phyloP scores from a whole-genome alignment of 2,329 filamentous ascomycete species.

The Ramularia endophylla region DNA sequence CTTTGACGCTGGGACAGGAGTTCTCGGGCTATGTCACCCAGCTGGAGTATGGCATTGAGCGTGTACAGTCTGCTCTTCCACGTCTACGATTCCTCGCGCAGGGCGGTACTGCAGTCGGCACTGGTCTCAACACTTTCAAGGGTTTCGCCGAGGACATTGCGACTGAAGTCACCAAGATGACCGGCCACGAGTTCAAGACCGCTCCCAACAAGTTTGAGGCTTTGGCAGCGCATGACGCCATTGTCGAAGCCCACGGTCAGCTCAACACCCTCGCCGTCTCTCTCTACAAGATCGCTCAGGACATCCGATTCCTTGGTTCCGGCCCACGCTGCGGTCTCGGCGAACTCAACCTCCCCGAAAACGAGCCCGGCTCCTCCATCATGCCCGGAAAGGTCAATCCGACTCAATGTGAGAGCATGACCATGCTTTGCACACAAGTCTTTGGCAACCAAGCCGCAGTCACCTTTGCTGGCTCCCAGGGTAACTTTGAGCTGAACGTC shows the following conservation, averaged over 20 bases:
- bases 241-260: constrained; percentile 88
- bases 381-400: constrained; percentile 99
- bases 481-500: constrained; percentile 98
- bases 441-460: constrained; percentile 95
- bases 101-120: constrained; percentile 94
- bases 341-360: constrained; percentile 89
- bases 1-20: constrained; percentile 90
- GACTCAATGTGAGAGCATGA: constrained; percentile 94
- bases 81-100: constrained; percentile 84
- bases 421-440: constrained; percentile 96
- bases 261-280: constrained; percentile 89
- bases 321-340: constrained; percentile 93
- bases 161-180: constrained; percentile 84
- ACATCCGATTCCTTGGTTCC: constrained; percentile 93
- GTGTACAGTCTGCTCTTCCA: constrained; percentile 75
- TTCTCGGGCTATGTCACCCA: constrained; percentile 97
- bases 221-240: constrained; percentile 88
- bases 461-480: constrained; percentile 92
- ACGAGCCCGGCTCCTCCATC: constrained; percentile 95
- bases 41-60: constrained; percentile 83
- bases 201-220: constrained; percentile 99
- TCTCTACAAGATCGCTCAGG: constrained; percentile 96
- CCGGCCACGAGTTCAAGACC: constrained; percentile 87
- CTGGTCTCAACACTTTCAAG: constrained; percentile 94
- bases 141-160: constrained; percentile 94